Base-by-base conservation (phyloP, 192 early-diverging fungal genomes). In the Coemansia asiatica region DNA sequence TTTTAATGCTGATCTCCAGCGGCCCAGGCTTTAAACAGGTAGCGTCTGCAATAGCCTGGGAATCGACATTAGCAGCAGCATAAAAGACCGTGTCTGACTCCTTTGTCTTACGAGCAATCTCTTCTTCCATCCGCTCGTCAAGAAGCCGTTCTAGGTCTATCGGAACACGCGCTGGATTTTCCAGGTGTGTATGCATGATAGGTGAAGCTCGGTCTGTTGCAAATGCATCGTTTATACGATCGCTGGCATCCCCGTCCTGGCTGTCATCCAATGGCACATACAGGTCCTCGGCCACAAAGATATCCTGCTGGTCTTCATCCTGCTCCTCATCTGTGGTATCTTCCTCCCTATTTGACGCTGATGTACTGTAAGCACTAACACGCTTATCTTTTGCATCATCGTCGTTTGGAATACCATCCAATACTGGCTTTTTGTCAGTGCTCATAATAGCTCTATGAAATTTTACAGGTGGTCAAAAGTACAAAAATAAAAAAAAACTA, bases 241-340 rank as follows among this genome's bases (percentile, higher is more conserved):
- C 18, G 44, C 31, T 23, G 21, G 40, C 59, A 15, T 31, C 38
- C 12, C 57, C 36, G 55, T 61, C 63, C 12, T 16, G 12, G n/a
- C 62, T 63, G 25, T 68, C 73, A 5, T 66, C 54, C 6, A 66
- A 60, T 35, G 49, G 73, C 25, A 36, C 67, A 56, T 75, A 74
- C 3, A 28, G 35, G 29, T 54, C 66, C 28, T 74, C 72, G 28
- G 66, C 56, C 9, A 74, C 72, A 74, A 74, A 74, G 7, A 74
- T 59, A 47, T n/a, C 56, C 16, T 28, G 26, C 1, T 66, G 63
- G 1, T 66, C 69, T 0, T 66, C 64, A 12, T 60, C 56, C 1
- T 44, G 19, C 10, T 56, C 64, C 6, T 46, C 56, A 1, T 53
- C 55, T 18, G 35, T 31, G 7, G 5, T 0, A 22, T 53, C 49